phyloP scores from a whole-genome alignment of 306 rosid genomes.

The Casuarina glauca region DNA sequence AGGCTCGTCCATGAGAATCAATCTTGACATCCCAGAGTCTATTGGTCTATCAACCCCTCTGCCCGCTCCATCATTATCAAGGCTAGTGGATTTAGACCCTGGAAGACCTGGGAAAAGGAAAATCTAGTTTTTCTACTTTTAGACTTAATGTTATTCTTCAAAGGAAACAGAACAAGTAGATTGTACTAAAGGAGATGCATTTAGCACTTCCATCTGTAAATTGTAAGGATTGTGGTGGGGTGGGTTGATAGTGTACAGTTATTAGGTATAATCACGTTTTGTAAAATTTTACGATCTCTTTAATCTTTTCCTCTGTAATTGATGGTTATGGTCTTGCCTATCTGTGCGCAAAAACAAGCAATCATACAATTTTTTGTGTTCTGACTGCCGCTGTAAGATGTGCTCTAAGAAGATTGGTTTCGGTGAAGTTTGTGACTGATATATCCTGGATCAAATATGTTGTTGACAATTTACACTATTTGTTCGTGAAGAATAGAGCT shows the following conservation, averaged over 20 bases:
- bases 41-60: conserved; percentile 64
- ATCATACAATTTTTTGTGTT: conserved; percentile 17
- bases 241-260: conserved; percentile 41
- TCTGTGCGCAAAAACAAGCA: not conserved
- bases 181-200: conserved; percentile 13
- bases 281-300: not conserved
- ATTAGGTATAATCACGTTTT: not conserved
- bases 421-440: conserved; percentile 8
- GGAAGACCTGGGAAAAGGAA: conserved; percentile 76
- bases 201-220: not conserved
- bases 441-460: conserved; percentile 11
- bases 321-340: conserved; percentile 7
- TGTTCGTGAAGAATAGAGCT: conserved; percentile 11
- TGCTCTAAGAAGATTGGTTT: not conserved
- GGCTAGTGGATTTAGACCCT: conserved; percentile 72
- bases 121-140: conserved; percentile 42
- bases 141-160: conserved; percentile 16
- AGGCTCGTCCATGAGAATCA: conserved; percentile 50
- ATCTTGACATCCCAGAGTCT: conserved; percentile 95
- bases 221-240: not conserved
- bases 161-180: conserved; percentile 17
- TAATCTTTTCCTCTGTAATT: conserved; percentile 18
- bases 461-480: conserved; percentile 8
- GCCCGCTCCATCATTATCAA: conserved; percentile 53
- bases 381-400: conserved; percentile 26